These are phyloP conservation scores for Croton setiger DNA, from an alignment of 441 rosid genomes.

Conservation along the genomic window DNA sequence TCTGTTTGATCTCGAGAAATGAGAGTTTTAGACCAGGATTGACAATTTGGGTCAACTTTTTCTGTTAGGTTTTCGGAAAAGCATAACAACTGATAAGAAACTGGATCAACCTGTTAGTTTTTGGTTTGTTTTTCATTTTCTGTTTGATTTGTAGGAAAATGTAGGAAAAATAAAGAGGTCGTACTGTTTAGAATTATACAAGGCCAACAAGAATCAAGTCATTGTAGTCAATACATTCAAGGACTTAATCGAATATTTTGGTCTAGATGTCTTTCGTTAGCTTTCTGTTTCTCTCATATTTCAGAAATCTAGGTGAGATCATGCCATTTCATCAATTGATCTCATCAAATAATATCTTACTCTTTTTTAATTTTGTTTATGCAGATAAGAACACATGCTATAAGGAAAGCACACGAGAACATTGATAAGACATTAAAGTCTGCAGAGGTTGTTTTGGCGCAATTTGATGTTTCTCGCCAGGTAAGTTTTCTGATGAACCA, in stretches of 20 bases:
- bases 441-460: conserved; percentile 77
- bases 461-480: conserved; percentile 81
- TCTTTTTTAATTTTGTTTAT: conserved; percentile 12
- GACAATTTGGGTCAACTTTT: not conserved
- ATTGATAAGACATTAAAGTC: conserved; percentile 86
- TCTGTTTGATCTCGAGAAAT: not conserved
- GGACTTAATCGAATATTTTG: not conserved
- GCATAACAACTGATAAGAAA: too few species aligned
- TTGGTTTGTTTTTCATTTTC: too few species aligned
- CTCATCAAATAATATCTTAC: not conserved
- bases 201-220: not conserved
- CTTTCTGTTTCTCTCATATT: not conserved
- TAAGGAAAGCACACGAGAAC: conserved; percentile 96
- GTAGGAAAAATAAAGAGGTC: not conserved
- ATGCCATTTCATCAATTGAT: not conserved
- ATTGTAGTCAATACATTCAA: not conserved
- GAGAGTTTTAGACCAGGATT: conserved; percentile 9
- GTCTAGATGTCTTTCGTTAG: not conserved
- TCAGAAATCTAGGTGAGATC: not conserved
- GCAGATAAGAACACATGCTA: conserved; percentile 88
- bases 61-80: not conserved
- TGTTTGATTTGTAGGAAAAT: conserved; percentile 7
- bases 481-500: conserved; percentile 34
- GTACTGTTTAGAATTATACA: not conserved
- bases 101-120: too few species aligned